These are phyloP conservation scores for Penicillium decumbens DNA, from an alignment of 2,329 filamentous ascomycete species.

Conservation along the genomic window DNA sequence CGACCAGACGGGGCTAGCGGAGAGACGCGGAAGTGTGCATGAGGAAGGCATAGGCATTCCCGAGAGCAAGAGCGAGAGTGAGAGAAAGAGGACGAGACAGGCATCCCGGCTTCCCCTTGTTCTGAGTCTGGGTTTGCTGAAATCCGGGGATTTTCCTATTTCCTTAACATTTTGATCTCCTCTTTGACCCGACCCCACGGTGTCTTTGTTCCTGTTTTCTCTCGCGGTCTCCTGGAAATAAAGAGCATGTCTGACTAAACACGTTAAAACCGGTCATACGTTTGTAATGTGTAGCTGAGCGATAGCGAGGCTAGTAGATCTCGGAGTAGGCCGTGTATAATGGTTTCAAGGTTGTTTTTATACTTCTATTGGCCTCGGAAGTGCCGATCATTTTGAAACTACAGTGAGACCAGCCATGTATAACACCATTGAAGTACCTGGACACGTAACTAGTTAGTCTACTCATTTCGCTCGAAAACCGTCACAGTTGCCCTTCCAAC, in stretches of 20 bases:
- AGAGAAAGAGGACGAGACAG: slow-evolving; percentile 25
- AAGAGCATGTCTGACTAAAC: slow-evolving; percentile 29
- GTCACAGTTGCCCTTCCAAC: neutral
- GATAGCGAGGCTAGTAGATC: neutral
- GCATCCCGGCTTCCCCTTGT: slow-evolving; percentile 7
- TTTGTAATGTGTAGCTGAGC: slow-evolving; percentile 1
- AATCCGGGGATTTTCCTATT: slow-evolving; percentile 16
- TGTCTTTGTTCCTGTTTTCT: slow-evolving; percentile 27
- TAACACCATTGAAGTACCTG: no score
- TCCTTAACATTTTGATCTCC: slow-evolving; percentile 22
- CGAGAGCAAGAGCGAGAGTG: slow-evolving; percentile 18
- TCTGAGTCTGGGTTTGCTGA: slow-evolving; percentile 3
- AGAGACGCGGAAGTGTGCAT: slow-evolving; percentile 21
- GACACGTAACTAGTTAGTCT: no score
- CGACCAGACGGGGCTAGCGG: slow-evolving; percentile 28
- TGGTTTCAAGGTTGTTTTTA: neutral
- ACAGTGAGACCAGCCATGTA: no score
- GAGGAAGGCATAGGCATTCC: slow-evolving; percentile 15
- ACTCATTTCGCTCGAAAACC: neutral
- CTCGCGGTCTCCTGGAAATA: slow-evolving; percentile 30
- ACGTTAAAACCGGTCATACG: slow-evolving; percentile 21
- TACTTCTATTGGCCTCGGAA: neutral
- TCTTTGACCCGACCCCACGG: slow-evolving; percentile 27
- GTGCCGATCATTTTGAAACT: neutral
- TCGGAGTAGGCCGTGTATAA: neutral